Conservation (phyloP, 768 basidiomycete species). For the Leccinum ochraceum region DNA sequence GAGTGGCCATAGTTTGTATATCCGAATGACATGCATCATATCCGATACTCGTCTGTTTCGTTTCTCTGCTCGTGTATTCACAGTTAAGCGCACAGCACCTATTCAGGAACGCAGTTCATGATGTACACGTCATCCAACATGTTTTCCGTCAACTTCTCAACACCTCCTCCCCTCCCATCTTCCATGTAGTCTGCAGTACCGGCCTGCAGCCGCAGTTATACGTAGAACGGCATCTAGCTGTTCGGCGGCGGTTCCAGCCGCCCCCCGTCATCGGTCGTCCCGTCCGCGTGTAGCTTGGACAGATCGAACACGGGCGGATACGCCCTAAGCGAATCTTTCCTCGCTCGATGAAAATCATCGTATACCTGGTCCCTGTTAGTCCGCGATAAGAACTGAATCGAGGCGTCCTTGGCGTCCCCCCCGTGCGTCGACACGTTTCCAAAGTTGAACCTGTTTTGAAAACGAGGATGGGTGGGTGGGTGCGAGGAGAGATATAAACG, state of each 20-base stretch:
- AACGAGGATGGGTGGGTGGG: too few species aligned
- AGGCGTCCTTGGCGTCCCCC: slow-evolving; percentile 29
- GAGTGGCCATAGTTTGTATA: background rate
- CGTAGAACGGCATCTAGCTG: background rate
- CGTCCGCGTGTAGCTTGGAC: slow-evolving; percentile 19
- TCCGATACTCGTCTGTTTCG: background rate
- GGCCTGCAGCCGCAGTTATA: background rate
- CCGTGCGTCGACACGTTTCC: slow-evolving; percentile 32
- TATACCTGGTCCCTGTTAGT: slow-evolving; percentile 38
- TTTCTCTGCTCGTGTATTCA: background rate
- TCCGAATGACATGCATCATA: slow-evolving; percentile 5
- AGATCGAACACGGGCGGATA: slow-evolving; percentile 29
- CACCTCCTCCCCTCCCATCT: background rate
- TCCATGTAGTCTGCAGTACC: background rate
- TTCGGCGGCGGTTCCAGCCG: slow-evolving; percentile 15
- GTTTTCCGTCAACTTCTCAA: background rate
- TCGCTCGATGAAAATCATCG: slow-evolving; percentile 22
- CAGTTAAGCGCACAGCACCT: background rate
- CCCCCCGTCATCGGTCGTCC: slow-evolving; percentile 23
- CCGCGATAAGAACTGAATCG: slow-evolving; percentile 42
- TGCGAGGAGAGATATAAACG: background rate
- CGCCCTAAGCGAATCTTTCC: slow-evolving; percentile 16
- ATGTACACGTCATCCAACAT: background rate
- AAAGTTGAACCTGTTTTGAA: slow-evolving; percentile 41
- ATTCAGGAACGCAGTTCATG: background rate